Evolutionary conservation across 2,329 filamentous ascomycete genomes (phyloP).

Genomic region (Fusarium mexicanum): DNA sequence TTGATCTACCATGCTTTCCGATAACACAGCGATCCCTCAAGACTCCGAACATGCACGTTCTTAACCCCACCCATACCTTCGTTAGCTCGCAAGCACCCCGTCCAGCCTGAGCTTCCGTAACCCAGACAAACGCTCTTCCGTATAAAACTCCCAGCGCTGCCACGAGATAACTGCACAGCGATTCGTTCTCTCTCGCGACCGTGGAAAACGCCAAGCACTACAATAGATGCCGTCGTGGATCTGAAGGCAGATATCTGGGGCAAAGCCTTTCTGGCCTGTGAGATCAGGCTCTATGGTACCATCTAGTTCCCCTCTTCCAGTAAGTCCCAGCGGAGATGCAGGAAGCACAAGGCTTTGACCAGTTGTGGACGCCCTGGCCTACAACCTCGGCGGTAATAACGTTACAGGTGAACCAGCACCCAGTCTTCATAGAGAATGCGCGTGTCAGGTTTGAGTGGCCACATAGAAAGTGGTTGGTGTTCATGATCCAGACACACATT

Average conservation of each 20-base stretch:
- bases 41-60: rapidly evolving
- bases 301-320: background rate
- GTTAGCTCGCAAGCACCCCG: rapidly evolving
- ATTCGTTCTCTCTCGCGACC: rapidly evolving
- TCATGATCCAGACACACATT: background rate
- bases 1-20: rapidly evolving
- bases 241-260: rapidly evolving
- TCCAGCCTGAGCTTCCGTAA: rapidly evolving
- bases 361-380: background rate
- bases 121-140: background rate
- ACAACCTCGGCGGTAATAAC: background rate
- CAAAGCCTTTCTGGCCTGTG: rapidly evolving
- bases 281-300: background rate
- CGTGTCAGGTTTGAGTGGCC: background rate
- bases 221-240: rapidly evolving
- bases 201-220: rapidly evolving
- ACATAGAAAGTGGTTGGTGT: background rate
- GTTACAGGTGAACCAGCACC: background rate
- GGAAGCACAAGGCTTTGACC: background rate
- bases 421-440: background rate
- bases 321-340: background rate
- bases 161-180: background rate
- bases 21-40: rapidly evolving
- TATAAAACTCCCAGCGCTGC: background rate
- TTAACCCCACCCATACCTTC: rapidly evolving